Base-by-base conservation (phyloP, 306 rosid species). In the Myrica gale region DNA sequence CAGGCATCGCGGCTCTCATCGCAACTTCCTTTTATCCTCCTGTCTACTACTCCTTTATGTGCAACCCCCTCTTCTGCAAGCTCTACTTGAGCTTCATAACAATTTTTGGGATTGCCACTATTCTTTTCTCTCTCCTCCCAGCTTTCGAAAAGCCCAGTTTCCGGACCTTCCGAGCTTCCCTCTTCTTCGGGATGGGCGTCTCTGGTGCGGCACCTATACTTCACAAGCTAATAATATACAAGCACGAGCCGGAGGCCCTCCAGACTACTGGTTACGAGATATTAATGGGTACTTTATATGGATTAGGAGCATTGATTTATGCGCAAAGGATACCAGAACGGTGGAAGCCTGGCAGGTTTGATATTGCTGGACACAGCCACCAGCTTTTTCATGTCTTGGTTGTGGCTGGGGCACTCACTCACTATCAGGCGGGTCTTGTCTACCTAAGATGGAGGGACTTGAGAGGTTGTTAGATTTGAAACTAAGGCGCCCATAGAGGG, bases 301-400 rank as follows among this genome's bases (percentile, higher is more conserved):
- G 85, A 45, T 58, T 88, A 61, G 93, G 96, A 58, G 91, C 93
- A 4, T 16, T 85, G 74, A 83, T 90, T n/a, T 88, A 88, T 65
- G 87, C 84, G 0, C 48, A 85, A 0, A 83, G 93, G 77, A 72
- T 88, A 71, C 91, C 93, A 0, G 92, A 88, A 80, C 82, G 92
- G 57, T 90, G 90, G 88, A 79, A 60, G 84, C 89, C 92, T 1
- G 96, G 91, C 9, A 86, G 78, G 80, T 90, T 90, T 80, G 96
- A 90, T 76, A 81, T 88, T 76, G 91, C 89, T 5, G 91, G 92
- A 17, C 82, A 86, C 51, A 88, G 92, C 68, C 92, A 90, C 80
- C 92, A 86, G 73, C 76, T 88, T 32, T 90, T 90, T 52, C 91
- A 88, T 88, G 76, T 90, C 19, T 69, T 90, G 80, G 91, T 88